These are phyloP conservation scores for Lodderomyces theae DNA, from an alignment of 1,139 yeast species.

Conservation along the genomic window DNA sequence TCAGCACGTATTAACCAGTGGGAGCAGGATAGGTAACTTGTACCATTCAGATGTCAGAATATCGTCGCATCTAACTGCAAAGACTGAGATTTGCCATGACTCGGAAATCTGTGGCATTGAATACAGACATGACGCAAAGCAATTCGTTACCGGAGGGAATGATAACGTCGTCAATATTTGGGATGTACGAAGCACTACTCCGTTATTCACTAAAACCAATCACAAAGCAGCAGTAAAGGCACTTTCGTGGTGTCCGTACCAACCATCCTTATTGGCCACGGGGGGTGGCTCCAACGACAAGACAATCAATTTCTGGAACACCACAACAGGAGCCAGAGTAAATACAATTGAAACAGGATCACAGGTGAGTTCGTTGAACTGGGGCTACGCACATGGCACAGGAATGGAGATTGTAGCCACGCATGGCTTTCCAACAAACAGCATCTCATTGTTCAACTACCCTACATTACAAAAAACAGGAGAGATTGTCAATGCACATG, in stretches of 20 bases:
- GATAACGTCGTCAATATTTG: slow-evolving; percentile 92
- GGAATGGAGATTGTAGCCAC: slow-evolving; percentile 89
- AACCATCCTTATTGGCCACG: slow-evolving; percentile 77
- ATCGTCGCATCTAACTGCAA: slow-evolving; percentile 69
- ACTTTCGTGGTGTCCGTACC: slow-evolving; percentile 92
- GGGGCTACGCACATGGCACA: slow-evolving; percentile 77
- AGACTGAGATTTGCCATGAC: slow-evolving; percentile 52
- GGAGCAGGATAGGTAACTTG: slow-evolving; percentile 79
- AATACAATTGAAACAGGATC: slow-evolving; percentile 90
- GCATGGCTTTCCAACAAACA: slow-evolving; percentile 90
- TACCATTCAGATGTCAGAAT: slow-evolving; percentile 92
- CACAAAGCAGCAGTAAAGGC: slow-evolving; percentile 98
- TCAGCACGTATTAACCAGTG: slow-evolving; percentile 75
- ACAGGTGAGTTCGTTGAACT: slow-evolving; percentile 86
- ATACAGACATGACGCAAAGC: slow-evolving; percentile 81
- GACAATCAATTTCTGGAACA: slow-evolving; percentile 92
- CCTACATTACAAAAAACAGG: slow-evolving; percentile 88
- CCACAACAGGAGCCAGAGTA: slow-evolving; percentile 83
- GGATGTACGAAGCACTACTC: slow-evolving; percentile 68
- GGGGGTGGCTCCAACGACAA: slow-evolving; percentile 96
- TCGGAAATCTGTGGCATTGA: slow-evolving; percentile 94
- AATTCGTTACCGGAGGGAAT: slow-evolving; percentile 90
- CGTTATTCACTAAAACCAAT: slow-evolving; percentile 71
- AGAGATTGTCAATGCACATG: slow-evolving; percentile 84
- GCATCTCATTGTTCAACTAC: slow-evolving; percentile 79